Conservation (phyloP, 1,139 yeast species). For the Suhomyces terraborum region DNA sequence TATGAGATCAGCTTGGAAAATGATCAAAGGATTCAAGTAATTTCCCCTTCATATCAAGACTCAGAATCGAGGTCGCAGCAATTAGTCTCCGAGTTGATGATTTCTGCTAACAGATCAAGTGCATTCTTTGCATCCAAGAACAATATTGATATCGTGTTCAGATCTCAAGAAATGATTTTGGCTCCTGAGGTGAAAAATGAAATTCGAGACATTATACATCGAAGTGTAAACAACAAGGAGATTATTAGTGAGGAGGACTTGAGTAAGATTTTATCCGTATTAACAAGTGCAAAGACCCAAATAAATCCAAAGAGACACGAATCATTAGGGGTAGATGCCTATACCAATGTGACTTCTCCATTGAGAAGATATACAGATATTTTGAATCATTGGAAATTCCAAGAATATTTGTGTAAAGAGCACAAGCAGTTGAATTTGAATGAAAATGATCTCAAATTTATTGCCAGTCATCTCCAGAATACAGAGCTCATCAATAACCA, state of each 20-base stretch:
- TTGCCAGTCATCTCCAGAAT: conserved; percentile 35
- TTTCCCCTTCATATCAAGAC: conserved; percentile 22
- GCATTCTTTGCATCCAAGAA: conserved; percentile 52
- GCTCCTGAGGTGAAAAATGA: conserved; percentile 34
- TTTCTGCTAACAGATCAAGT: conserved; percentile 66
- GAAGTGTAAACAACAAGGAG: conserved; percentile 21
- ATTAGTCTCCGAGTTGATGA: conserved; percentile 82
- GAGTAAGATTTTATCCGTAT: conserved; percentile 20
- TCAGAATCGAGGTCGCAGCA: conserved; percentile 43
- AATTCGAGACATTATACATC: conserved; percentile 40
- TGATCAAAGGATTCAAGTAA: conserved; percentile 17
- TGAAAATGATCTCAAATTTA: conserved; percentile 19
- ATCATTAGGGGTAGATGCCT: conserved; percentile 62
- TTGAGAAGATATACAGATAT: conserved; percentile 84
- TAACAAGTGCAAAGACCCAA: conserved; percentile 24
- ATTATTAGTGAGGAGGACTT: conserved; percentile 22
- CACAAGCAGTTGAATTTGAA: conserved; percentile 8
- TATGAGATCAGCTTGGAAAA: conserved; percentile 18
- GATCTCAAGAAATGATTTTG: conserved; percentile 39
- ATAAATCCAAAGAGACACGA: conserved; percentile 51
- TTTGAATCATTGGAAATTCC: conserved; percentile 64
- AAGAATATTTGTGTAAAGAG: conserved; percentile 25
- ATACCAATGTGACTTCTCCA: conserved; percentile 87
- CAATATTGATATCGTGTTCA: conserved; percentile 58
- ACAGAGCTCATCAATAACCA: conserved; percentile 32